Evolutionary conservation across 495 filamentous ascomycete species (phyloP).

Genomic region (Rusavskia elegans): DNA sequence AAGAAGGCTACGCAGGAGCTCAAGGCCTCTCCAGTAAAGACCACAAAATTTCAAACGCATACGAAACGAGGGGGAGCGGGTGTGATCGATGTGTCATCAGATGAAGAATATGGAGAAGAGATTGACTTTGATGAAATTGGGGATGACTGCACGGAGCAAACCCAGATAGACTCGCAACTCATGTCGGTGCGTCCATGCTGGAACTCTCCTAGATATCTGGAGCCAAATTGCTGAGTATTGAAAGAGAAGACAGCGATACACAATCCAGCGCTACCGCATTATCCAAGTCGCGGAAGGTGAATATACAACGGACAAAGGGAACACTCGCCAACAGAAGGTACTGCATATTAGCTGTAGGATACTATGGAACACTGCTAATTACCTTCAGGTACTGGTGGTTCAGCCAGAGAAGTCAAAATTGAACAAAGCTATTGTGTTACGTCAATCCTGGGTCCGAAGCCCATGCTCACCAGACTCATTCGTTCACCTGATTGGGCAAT

Average conservation of each 20-base stretch:
- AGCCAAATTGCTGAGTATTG: slow-evolving; percentile 7
- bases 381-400: slow-evolving; percentile 51
- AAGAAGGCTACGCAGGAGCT: neutral
- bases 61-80: neutral
- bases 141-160: slow-evolving; percentile 30
- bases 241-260: slow-evolving; percentile 39
- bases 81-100: slow-evolving; percentile 15
- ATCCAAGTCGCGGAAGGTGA: slow-evolving; percentile 50
- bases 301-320: slow-evolving; percentile 46
- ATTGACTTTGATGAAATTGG: slow-evolving; percentile 46
- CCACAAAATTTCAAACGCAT: neutral
- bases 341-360: neutral
- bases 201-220: neutral
- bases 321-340: slow-evolving; percentile 55
- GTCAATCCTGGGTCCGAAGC: slow-evolving; percentile 74
- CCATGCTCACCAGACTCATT: slow-evolving; percentile 55
- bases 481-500: slow-evolving; percentile 75
- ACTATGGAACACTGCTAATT: slow-evolving; percentile 14
- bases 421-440: slow-evolving; percentile 54
- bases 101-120: slow-evolving; percentile 52
- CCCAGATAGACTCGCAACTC: slow-evolving; percentile 9
- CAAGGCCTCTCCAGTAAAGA: neutral
- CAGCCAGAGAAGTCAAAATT: slow-evolving; percentile 52
- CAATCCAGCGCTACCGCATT: slow-evolving; percentile 65
- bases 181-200: slow-evolving; percentile 31